Base-by-base conservation (phyloP, 2,329 filamentous ascomycete species). In the Verruconis gallopava region DNA sequence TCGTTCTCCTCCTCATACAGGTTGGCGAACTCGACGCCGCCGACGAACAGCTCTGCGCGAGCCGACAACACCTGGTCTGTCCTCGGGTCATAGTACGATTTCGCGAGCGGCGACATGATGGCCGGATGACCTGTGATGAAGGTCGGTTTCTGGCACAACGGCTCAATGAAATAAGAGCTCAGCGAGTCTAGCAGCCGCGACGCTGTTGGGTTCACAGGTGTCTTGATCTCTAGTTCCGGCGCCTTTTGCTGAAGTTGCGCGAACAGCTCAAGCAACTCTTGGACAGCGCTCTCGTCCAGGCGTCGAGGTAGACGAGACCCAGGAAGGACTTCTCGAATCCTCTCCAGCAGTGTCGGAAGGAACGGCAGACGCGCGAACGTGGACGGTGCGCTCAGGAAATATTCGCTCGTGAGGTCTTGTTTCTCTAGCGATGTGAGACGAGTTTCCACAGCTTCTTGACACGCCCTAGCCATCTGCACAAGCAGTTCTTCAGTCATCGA, bases 1-100 rank as follows among this genome's bases (percentile, higher is more conserved):
- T 85, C 83, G 60, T 98, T 98, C 59, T 98, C 91, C 62, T 98
- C 91, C 59, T 98, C 91, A 60, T 98, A 98, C 67, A 89, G 93
- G 61, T 98, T 98, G 46, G 89, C 85, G 21, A 94, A 71, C 57
- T 98, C 91, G 42, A 77, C 75, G 32, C 81, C 77, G 38, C 75
- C 65, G 47, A 93, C 75, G 62, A 93, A 94, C 17, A 94, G 73
- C 61, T 95, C 88, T 0, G 82, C 84, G 4, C 88, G 79, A 1
- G 85, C 83, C 1, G 85, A 81, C 1, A 94, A 77, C 5, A 73
- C 61, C 56, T 95, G 88, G 12, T 71, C 68, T 0, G 79, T 67
- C 5, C 55, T 60, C 0, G 76, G 72, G 56, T 86, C 85, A 15
- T 69, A 53, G 62, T 85, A 93, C 40, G 83, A 86, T 66, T 96